Percentiles rank a stretch among this genome's conserved stretches.
phyloP scores from a whole-genome alignment of 257 asterid species.

The Catharanthus roseus region DNA sequence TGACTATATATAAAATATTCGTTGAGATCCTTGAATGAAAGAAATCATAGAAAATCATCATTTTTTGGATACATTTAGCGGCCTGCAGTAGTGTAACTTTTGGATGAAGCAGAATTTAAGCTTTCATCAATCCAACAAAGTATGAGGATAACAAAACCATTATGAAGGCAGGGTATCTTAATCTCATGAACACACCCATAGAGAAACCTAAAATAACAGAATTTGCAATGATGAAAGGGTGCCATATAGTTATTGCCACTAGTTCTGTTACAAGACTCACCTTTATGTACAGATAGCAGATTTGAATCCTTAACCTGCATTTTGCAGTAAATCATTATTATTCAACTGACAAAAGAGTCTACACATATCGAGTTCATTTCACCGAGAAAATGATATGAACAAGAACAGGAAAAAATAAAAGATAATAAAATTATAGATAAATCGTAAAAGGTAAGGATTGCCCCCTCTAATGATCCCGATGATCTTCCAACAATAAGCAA shows the following conservation, averaged over 20 bases:
- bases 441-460: neutral
- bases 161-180: neutral
- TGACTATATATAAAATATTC: neutral
- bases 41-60: neutral
- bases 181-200: neutral
- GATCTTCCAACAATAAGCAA: neutral
- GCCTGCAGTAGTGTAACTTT: neutral
- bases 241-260: neutral
- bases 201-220: neutral
- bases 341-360: conserved; percentile 12
- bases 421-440: neutral
- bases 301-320: conserved; percentile 52
- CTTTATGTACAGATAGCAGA: conserved; percentile 39
- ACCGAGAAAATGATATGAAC: neutral
- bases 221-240: neutral
- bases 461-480: neutral
- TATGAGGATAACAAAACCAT: neutral
- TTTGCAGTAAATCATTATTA: conserved; percentile 21
- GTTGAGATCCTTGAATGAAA: neutral
- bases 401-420: neutral
- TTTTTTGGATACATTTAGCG: neutral
- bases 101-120: neutral
- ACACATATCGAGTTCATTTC: neutral
- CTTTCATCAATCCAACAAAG: neutral
- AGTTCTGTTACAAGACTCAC: conserved; percentile 26